A percentile compares a stretch with the other conserved stretches of the same genome.
phyloP scores from a whole-genome alignment of 495 filamentous ascomycete genomes.

The Neurospora sp. region DNA sequence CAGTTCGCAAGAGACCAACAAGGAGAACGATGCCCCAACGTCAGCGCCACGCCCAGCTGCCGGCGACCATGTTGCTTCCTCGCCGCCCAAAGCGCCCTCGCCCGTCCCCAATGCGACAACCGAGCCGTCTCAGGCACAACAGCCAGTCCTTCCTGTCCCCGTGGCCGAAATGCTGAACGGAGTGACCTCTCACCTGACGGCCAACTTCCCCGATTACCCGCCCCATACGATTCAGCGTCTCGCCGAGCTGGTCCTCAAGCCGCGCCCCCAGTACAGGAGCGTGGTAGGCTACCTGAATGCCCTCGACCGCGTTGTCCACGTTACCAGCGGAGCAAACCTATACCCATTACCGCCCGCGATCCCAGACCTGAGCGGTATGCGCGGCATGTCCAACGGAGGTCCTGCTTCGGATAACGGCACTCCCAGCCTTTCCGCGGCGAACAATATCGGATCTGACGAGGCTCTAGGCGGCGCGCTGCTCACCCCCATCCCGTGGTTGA shows the following conservation, averaged over 20 bases:
- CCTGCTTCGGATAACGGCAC: constrained; percentile 32
- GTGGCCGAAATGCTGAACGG: constrained; percentile 52
- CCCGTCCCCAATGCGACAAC: background rate
- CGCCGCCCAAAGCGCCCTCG: constrained; percentile 2
- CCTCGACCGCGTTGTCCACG: constrained; percentile 81
- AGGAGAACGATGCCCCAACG: constrained; percentile 32
- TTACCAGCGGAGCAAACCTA: constrained; percentile 67
- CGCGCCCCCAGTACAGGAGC: constrained; percentile 67
- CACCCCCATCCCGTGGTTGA: constrained; percentile 88
- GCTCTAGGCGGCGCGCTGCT: constrained; percentile 82
- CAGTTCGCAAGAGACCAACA: constrained; percentile 37
- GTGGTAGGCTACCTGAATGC: constrained; percentile 81
- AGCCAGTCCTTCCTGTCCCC: constrained; percentile 47
- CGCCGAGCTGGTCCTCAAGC: constrained; percentile 76
- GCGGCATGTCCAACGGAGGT: constrained; percentile 48
- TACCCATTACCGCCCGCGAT: constrained; percentile 69
- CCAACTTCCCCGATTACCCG: constrained; percentile 61
- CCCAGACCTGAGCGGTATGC: constrained; percentile 35
- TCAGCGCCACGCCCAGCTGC: constrained; percentile 12
- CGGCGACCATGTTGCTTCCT: constrained; percentile 8
- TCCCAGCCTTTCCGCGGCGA: constrained; percentile 19
- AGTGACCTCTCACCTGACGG: constrained; percentile 56
- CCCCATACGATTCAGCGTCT: constrained; percentile 91
- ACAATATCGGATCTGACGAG: constrained; percentile 66
- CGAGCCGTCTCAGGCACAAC: background rate